phyloP scores from a whole-genome alignment of 2,329 filamentous ascomycete genomes.

The Alternaria metachromatica region DNA sequence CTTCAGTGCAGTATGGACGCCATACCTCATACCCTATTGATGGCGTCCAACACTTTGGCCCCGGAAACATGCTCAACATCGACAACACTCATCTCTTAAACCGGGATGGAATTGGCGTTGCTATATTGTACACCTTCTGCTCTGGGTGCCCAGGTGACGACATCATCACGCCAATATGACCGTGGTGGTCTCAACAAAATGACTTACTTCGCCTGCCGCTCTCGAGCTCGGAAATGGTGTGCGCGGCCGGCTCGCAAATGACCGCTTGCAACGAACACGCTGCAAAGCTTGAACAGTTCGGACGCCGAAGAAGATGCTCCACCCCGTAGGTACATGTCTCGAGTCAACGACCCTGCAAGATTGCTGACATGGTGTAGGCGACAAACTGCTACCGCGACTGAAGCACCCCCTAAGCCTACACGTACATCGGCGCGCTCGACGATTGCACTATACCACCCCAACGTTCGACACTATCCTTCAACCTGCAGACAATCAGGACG shows the following conservation, averaged over 20 bases:
- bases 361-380: neutral
- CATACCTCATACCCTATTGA: neutral
- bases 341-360: neutral
- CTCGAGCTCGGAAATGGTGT: neutral
- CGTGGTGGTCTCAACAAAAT: neutral
- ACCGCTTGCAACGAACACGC: neutral
- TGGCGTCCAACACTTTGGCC: slow-evolving; percentile 86
- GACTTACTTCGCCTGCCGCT: neutral
- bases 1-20: neutral
- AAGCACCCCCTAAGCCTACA: neutral
- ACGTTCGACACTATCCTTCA: neutral
- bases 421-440: neutral
- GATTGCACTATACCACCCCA: neutral
- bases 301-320: neutral
- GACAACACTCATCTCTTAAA: slow-evolving; percentile 79
- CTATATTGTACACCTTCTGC: neutral
- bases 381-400: neutral
- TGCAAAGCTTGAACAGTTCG: neutral
- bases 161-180: neutral
- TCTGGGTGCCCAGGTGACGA: neutral
- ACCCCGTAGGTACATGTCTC: neutral
- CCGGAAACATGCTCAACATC: slow-evolving; percentile 94
- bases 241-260: neutral
- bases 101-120: neutral
- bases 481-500: neutral